A percentile compares a stretch with the other conserved stretches of the same genome.
Conservation (phyloP, 768 basidiomycete species). For the Termitomyces sp. region DNA sequence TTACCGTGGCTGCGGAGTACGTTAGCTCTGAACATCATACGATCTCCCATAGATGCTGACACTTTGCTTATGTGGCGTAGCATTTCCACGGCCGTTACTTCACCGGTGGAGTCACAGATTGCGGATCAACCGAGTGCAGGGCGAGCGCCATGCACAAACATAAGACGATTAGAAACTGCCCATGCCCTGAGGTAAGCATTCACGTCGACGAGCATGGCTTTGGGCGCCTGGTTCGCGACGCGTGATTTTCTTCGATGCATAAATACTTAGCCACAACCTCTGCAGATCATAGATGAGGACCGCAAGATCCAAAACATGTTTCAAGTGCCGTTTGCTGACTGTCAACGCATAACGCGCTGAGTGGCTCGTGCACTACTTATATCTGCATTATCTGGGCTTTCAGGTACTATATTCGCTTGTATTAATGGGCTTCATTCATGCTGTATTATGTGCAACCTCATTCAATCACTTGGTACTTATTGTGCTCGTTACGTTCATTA, state of each 20-base stretch:
- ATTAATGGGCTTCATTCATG: constrained; percentile 14
- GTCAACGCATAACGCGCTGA: constrained; percentile 36
- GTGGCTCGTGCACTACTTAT: neutral
- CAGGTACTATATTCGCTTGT: constrained; percentile 7
- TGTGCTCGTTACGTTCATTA: neutral
- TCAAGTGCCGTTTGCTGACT: constrained; percentile 41
- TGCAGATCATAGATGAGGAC: constrained; percentile 40
- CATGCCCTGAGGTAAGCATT: constrained; percentile 37
- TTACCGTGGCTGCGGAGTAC: constrained; percentile 50
- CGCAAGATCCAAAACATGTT: constrained; percentile 48
- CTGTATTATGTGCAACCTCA: constrained; percentile 9
- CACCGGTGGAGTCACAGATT: constrained; percentile 44
- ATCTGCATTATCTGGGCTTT: constrained; percentile 6
- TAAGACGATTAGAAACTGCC: constrained; percentile 40
- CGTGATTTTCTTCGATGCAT: neutral
- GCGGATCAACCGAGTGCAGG: constrained; percentile 36
- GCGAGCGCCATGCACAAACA: constrained; percentile 42
- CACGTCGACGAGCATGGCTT: neutral
- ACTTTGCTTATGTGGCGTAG: constrained; percentile 25
- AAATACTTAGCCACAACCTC: constrained; percentile 3
- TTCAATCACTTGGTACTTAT: neutral
- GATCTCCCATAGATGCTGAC: constrained; percentile 8
- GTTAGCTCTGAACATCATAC: constrained; percentile 16
- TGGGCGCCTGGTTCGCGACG: neutral
- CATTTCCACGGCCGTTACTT: constrained; percentile 51